Percentiles rank a stretch among this genome's conserved stretches.
Evolutionary conservation across 306 rosid species (phyloP).

Genomic region (Vigna trinervia): DNA sequence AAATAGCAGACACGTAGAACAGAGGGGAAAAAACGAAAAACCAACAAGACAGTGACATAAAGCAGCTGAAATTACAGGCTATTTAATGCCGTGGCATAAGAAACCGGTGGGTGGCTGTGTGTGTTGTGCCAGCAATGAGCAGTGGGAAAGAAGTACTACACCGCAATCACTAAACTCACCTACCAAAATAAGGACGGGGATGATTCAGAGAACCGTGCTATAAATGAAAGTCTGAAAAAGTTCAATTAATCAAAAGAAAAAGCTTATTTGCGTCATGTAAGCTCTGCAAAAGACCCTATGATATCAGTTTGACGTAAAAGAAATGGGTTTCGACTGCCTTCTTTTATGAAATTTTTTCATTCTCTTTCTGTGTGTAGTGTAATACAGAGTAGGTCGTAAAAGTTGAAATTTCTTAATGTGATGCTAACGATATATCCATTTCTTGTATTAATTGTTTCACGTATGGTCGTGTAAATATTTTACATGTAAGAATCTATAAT

Average conservation of each 20-base stretch:
- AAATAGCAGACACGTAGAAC: slow-evolving; percentile 5
- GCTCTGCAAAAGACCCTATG: not conserved
- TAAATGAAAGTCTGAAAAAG: slow-evolving; percentile 46
- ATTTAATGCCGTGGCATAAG: slow-evolving; percentile 48
- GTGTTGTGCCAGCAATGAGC: slow-evolving; percentile 25
- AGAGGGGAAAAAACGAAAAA: slow-evolving; percentile 26
- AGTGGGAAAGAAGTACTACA: slow-evolving; percentile 24
- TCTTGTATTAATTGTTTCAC: not conserved
- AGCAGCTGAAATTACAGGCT: slow-evolving; percentile 36
- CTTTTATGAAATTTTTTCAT: slow-evolving; percentile 5
- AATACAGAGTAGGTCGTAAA: not conserved
- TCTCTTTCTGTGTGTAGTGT: not conserved
- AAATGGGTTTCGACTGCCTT: not conserved
- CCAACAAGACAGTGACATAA: slow-evolving; percentile 41
- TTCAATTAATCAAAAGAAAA: slow-evolving; percentile 15
- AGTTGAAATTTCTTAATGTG: not conserved
- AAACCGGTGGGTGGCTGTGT: slow-evolving; percentile 34
- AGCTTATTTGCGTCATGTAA: slow-evolving; percentile 19
- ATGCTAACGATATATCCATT: not conserved
- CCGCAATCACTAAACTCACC: slow-evolving; percentile 51
- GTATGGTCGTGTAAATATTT: too few species aligned
- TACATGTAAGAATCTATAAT: not conserved
- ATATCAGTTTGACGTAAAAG: slow-evolving; percentile 18
- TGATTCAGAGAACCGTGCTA: slow-evolving; percentile 44
- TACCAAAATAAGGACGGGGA: slow-evolving; percentile 35